These are phyloP conservation scores for Pseudocercospora crystallina DNA, from an alignment of 2,329 filamentous ascomycete genomes.

Conservation along the genomic window DNA sequence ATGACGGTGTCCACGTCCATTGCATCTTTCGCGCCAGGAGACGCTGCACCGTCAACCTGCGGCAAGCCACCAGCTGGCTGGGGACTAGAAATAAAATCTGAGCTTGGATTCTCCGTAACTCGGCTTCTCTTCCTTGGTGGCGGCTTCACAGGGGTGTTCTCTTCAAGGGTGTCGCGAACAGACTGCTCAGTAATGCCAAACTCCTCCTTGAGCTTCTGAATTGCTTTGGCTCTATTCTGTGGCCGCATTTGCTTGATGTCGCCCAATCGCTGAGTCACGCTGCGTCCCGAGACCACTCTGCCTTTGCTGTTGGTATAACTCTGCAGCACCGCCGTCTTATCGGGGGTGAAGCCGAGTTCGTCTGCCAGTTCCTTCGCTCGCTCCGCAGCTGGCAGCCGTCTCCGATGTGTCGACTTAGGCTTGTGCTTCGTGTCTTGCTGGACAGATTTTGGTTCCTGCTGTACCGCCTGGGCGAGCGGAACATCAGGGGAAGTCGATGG, in stretches of 20 bases:
- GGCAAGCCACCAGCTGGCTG: too few species aligned
- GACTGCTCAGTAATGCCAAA: background rate
- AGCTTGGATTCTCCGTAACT: too few species aligned
- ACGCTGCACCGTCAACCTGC: too few species aligned
- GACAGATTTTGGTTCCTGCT: background rate
- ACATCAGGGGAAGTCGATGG: constrained; percentile 6
- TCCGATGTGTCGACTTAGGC: background rate
- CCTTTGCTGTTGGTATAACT: constrained; percentile 3
- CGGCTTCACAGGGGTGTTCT: background rate
- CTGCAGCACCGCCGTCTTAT: constrained; percentile 1
- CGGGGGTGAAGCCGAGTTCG: background rate
- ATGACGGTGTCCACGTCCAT: too few species aligned
- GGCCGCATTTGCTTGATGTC: constrained; percentile 5
- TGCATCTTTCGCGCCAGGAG: too few species aligned
- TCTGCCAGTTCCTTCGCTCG: constrained; percentile 10
- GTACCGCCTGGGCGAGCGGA: constrained; percentile 2
- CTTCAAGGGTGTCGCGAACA: background rate
- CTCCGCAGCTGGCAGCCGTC: background rate
- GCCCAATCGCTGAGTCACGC: constrained; percentile 5
- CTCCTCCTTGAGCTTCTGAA: background rate
- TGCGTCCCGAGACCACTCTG: background rate
- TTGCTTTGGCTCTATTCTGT: constrained; percentile 1
- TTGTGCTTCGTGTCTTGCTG: constrained; percentile 2
- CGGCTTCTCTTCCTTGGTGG: too few species aligned
- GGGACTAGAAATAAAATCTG: too few species aligned